Base-by-base conservation (phyloP, 2,329 filamentous ascomycete species). In the Diaporthe humulicola region DNA sequence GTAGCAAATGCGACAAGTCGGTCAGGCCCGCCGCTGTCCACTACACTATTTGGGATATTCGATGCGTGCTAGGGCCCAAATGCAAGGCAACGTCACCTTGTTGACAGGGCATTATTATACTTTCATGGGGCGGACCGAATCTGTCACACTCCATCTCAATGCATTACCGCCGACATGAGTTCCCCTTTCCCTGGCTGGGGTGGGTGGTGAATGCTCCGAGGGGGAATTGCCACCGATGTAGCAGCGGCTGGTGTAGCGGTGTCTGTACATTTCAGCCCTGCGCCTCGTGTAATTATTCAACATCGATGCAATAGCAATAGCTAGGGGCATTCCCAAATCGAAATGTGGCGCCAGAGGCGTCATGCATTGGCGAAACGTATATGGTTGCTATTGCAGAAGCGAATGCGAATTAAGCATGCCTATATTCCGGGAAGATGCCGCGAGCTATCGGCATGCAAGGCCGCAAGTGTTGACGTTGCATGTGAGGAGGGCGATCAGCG, bases 361-460 rank as follows among this genome's bases (percentile, higher is more conserved):
- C 33, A 28, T 28, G 48, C 45, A 69, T 28, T 28, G 64, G 30
- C 33, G 22, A 12, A 5, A 5, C 15, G 38, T 45, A 5, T 52
- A 33, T 22, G 19, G 38, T 17, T 28, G 48, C n/a, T 17, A 4
- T 28, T n/a, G 4, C n/a, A 38, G 45, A 67, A 52, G 42, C 30
- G 42, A 36, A 7, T 67, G 45, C 45, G n/a, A 36, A 67, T 36
- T 7, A 54, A 28, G 64, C 64, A 28, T 52, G 33, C 14, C 48
- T 69, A 69, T 69, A 54, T 40, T 15, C 22, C 64, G 64, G 64
- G 48, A 38, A 19, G 48, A 10, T 54, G 45, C 64, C 64, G 48
- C 64, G 64, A 40, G 64, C 22, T 69, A 69, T 69, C 12, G 64
- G 33, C 64, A 69, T 36, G 45, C n/a, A 17, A 38, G 33, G 48